Percentiles rank a stretch among this genome's conserved stretches.
phyloP scores from a whole-genome alignment of 2,329 filamentous ascomycete species.

The Fusarium sp. region DNA sequence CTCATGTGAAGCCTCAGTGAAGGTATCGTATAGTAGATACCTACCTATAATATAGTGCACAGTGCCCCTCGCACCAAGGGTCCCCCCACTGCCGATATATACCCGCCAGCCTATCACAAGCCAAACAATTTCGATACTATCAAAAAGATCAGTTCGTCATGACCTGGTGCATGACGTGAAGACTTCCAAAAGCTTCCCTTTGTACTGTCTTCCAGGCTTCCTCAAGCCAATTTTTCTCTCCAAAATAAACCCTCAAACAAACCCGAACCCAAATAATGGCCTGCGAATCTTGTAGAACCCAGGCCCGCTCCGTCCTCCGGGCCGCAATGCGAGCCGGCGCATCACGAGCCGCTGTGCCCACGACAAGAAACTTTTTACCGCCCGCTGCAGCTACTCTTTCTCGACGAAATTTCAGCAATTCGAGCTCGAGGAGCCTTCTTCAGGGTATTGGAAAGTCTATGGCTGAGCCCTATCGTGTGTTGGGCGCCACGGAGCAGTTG shows the following conservation, averaged over 20 bases:
- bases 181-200: slow-evolving; percentile 23
- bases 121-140: slow-evolving; percentile 27
- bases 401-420: slow-evolving; percentile 53
- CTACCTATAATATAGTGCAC: neutral
- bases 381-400: slow-evolving; percentile 19
- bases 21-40: neutral
- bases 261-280: slow-evolving; percentile 50
- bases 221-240: neutral
- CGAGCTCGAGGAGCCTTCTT: slow-evolving; percentile 49
- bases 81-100: slow-evolving; percentile 27
- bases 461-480: slow-evolving; percentile 74
- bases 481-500: slow-evolving; percentile 80
- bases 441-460: slow-evolving; percentile 50
- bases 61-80: slow-evolving; percentile 13
- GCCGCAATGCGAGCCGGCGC: slow-evolving; percentile 47
- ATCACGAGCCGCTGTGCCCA: slow-evolving; percentile 43
- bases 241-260: neutral
- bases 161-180: slow-evolving; percentile 47
- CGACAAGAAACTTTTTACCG: slow-evolving; percentile 31
- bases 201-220: slow-evolving; percentile 11
- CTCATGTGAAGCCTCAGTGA: neutral
- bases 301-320: slow-evolving; percentile 56
- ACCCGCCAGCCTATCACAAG: slow-evolving; percentile 44
- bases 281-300: slow-evolving; percentile 60
- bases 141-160: slow-evolving; percentile 45